Conservation (phyloP, 1,284 basidiomycete genomes). For the Athelia psychrophila region DNA sequence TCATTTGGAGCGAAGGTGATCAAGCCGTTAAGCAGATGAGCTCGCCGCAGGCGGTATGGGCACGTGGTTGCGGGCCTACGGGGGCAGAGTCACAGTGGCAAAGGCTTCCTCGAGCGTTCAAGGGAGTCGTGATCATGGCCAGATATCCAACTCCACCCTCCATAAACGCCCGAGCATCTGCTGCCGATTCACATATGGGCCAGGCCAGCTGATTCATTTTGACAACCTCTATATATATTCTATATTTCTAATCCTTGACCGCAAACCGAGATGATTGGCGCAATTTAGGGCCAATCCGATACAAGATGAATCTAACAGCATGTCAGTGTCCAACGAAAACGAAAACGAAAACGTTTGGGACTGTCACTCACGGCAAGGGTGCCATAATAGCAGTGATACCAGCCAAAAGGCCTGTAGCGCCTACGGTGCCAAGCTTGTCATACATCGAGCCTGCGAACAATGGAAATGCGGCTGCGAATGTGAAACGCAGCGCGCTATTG, state of each 20-base stretch:
- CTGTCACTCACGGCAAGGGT: constrained; percentile 70
- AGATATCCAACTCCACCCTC: not conserved
- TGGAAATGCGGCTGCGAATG: constrained; percentile 73
- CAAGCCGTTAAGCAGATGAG: no score
- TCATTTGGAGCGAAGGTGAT: not conserved
- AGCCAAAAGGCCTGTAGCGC: constrained; percentile 74
- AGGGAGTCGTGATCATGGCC: not conserved
- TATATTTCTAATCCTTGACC: not conserved
- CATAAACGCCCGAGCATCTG: no score
- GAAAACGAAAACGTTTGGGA: not conserved
- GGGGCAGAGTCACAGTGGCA: not conserved
- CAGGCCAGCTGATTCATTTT: not conserved
- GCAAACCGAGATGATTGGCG: constrained; percentile 33
- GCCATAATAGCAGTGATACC: constrained; percentile 67
- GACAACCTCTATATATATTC: not conserved
- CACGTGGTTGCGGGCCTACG: no score
- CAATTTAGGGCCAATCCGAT: constrained; percentile 30
- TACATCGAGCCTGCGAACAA: constrained; percentile 67
- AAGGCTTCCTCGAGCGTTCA: no score
- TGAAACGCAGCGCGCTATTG: constrained; percentile 64
- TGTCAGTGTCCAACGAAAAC: not conserved
- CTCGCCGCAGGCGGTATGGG: no score
- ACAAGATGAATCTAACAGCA: constrained; percentile 34
- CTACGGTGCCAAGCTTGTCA: constrained; percentile 59
- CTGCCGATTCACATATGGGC: no score